Base-by-base conservation (phyloP, 768 basidiomycete species). In the Mrakia gelida region DNA sequence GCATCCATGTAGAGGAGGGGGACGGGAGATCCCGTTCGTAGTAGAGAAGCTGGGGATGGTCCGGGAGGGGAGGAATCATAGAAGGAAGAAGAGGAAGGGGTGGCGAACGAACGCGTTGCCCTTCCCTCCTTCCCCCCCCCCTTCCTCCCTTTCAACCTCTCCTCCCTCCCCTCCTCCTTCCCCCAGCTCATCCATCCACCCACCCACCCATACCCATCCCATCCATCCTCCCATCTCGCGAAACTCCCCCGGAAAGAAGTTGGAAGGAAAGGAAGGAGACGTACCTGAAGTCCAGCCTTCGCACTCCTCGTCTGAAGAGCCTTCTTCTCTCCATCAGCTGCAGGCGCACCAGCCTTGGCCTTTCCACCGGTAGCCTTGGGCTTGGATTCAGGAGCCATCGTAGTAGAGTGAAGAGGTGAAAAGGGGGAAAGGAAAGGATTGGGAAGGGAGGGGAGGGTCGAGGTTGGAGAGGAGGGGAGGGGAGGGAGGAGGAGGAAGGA, bases 281-380 rank as follows among this genome's bases (percentile, higher is more conserved):
- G 70, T 71, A 93, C 94, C 88, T 95, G 93, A 5, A 97, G 86
- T 5, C 94, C 94, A 34, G 94, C 94, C 82, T 90, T 93, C 83
- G 91, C 89, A 83, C 92, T 94, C 68, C 85, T 82, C n/a, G 83
- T 85, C 62, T 84, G 84, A 72, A 85, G 80, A 41, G 83, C 82
- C 81, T 84, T 85, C 38, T 83, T 80, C 80, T 85, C 84, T 9
- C 81, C 81, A 13, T 70, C 67, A 23, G 67, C 23, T 15, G 83
- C 85, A 54, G 83, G 82, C 81, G 84, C 84, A 65, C 80, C 80
- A 49, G 84, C 81, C 80, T 86, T 86, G 21, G 84, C 85, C 80
- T 81, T 81, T n/a, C 82, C 82, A 65, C 84, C 84, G 21, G 67
- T 70, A 43, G 67, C 38, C 38, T 70, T 70, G 67, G 67, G 67